Base-by-base conservation (phyloP, 495 filamentous ascomycete genomes). In the Lichina pygmaea region DNA sequence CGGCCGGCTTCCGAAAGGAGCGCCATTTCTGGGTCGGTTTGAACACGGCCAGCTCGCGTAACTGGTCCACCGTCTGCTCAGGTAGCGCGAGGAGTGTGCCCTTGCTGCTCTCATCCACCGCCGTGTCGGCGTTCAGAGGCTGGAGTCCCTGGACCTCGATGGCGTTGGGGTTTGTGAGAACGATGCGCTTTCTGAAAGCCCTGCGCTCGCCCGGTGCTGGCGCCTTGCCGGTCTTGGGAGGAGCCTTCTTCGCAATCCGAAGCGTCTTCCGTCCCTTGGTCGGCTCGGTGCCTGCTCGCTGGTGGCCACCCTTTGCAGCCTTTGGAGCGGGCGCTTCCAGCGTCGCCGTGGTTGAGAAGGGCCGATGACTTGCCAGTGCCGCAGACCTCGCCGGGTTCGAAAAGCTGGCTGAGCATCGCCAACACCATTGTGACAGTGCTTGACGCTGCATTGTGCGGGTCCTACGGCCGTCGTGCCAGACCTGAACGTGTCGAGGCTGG, bases 111-210 rank as follows among this genome's bases (percentile, higher is more conserved):
- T 62, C 50, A 46, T 73, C 61, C 24, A 67, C 54, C 46, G 16
- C 36, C 8, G 33, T 54, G 6, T 31, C 40, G 15, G 7, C 46
- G 2, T 62, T 66, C 40, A 92, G 52, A 15, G 79, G 66, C 50
- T 61, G 54, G 56, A 91, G 61, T 15, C 70, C 76, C 24, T 60
- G 55, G 31, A 93, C 72, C 51, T 73, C 71, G 16, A 93, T 64
- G 34, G 89, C 89, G 63, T 93, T 95, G 54, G 78, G 77, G 61
- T 95, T 97, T 61, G 77, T 89, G 38, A 97, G 70, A 33, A 86
- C 74, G 48, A 97, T 78, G 46, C 80, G 72, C 64, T 91, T 94
- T 50, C 83, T 73, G 52, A 81, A 60, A 17, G 80, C 76, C 59
- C 83, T 93, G 54, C 86, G 75, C 64, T 93, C 83, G 47, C 85